These are phyloP conservation scores for Amanita phalloides DNA, from an alignment of 768 basidiomycete genomes.

Conservation along the genomic window DNA sequence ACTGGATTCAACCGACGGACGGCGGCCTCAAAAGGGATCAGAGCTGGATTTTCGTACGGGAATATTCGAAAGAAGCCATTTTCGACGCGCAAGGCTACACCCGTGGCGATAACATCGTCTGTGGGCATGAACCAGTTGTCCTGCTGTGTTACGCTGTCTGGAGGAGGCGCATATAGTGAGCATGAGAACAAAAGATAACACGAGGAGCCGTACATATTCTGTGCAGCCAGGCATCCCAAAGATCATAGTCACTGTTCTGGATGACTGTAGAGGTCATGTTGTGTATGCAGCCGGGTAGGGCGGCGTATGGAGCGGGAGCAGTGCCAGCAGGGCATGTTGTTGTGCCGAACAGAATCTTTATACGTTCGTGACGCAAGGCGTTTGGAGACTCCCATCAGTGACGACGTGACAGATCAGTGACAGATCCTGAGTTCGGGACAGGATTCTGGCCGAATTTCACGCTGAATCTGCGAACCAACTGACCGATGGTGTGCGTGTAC, in stretches of 20 bases:
- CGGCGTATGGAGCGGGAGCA: not conserved
- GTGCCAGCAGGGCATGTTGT: conserved; percentile 5
- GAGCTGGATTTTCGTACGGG: conserved; percentile 67
- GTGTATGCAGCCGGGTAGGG: conserved; percentile 2
- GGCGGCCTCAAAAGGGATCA: conserved; percentile 72
- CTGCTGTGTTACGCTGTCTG: conserved; percentile 46
- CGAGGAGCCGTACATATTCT: conserved; percentile 43
- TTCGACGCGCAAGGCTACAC: conserved; percentile 63
- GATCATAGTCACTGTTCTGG: conserved; percentile 61
- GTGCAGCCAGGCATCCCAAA: conserved; percentile 70
- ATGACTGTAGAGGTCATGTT: conserved; percentile 28
- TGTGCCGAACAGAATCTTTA: not conserved
- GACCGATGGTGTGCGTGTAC: no score
- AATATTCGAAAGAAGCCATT: conserved; percentile 66
- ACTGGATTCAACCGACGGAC: conserved; percentile 71
- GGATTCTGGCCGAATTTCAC: no score
- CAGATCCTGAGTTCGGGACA: not conserved
- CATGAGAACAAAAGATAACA: not conserved
- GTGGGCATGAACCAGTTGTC: conserved; percentile 80
- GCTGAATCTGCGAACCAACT: no score
- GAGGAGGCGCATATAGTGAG: conserved; percentile 7
- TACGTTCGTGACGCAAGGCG: not conserved
- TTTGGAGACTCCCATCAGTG: conserved; percentile 1
- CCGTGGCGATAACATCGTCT: conserved; percentile 59
- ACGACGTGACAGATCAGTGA: not conserved